Percentiles rank a stretch among this genome's conserved stretches.
Evolutionary conservation across 2,329 filamentous ascomycete genomes (phyloP).

Genomic region (Fusarium humuli): DNA sequence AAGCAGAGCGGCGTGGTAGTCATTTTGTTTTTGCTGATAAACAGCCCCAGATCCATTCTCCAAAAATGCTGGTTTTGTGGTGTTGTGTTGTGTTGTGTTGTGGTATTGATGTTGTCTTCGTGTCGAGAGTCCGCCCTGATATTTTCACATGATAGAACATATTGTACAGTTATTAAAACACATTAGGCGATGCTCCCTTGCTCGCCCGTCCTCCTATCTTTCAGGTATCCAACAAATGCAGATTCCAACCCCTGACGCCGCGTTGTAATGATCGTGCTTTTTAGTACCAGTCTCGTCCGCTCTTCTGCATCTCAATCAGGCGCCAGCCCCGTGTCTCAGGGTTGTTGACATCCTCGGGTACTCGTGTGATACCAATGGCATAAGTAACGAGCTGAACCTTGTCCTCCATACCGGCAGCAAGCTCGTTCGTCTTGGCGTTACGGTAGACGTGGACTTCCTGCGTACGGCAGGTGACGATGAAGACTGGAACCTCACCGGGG

Average conservation of each 20-base stretch:
- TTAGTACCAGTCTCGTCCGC: conserved; percentile 84
- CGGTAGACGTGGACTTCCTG: conserved; percentile 98
- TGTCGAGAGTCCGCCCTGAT: conserved; percentile 42
- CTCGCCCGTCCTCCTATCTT: conserved; percentile 33
- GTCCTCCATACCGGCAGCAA: conserved; percentile 98
- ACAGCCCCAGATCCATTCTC: conserved; percentile 42
- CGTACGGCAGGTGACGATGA: conserved; percentile 95
- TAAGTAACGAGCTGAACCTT: conserved; percentile 98
- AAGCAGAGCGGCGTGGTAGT: conserved; percentile 52
- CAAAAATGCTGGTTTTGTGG: conserved; percentile 31
- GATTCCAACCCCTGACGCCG: conserved; percentile 41
- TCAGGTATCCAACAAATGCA: conserved; percentile 41
- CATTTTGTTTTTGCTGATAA: conserved; percentile 38
- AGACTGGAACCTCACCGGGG: conserved; percentile 90
- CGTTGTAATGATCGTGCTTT: conserved; percentile 28
- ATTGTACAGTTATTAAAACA: conserved; percentile 52
- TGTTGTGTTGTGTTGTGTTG: conserved; percentile 14
- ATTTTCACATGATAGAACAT: conserved; percentile 48
- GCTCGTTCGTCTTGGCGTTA: conserved; percentile 87
- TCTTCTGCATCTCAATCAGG: conserved; percentile 98
- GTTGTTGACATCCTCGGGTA: conserved; percentile 96
- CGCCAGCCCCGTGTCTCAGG: conserved; percentile 97
- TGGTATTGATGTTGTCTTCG: conserved; percentile 34
- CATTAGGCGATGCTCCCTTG: conserved; percentile 32
- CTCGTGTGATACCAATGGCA: conserved; percentile 93